Conservation (phyloP, 345 rosid genomes). For the Geranium brycei region DNA sequence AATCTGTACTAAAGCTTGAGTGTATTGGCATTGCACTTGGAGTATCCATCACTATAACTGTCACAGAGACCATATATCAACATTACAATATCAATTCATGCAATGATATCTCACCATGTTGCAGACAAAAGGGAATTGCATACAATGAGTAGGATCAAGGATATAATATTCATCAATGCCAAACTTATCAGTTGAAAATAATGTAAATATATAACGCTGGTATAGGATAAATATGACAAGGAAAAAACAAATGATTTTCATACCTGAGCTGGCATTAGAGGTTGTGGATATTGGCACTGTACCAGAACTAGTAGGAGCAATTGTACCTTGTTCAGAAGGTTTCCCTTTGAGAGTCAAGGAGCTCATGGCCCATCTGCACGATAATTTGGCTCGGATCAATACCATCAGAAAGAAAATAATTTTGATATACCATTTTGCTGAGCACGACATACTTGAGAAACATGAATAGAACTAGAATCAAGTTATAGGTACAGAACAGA, state of each 20-base stretch:
- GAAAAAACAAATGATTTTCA: conserved; percentile 7
- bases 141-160: too few species aligned
- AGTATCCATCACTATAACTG: conserved; percentile 37
- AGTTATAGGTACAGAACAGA: neutral
- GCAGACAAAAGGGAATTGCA: too few species aligned
- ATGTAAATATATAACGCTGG: too few species aligned
- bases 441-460: neutral
- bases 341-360: conserved; percentile 91
- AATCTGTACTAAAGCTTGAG: conserved; percentile 52
- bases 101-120: too few species aligned
- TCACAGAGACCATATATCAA: conserved; percentile 10
- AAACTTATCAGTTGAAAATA: too few species aligned
- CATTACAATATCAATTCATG: neutral
- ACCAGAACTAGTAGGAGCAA: conserved; percentile 45
- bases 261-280: conserved; percentile 63
- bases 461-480: neutral
- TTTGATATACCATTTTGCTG: neutral
- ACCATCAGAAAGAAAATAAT: conserved; percentile 1
- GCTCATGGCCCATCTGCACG: conserved; percentile 95
- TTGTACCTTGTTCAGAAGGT: conserved; percentile 66
- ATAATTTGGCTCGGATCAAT: neutral
- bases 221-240: too few species aligned
- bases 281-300: conserved; percentile 30
- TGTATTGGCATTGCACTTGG: conserved; percentile 34
- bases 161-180: too few species aligned